These are phyloP conservation scores for Xanthoconium separans DNA, from an alignment of 1,284 basidiomycete genomes.

Conservation along the genomic window DNA sequence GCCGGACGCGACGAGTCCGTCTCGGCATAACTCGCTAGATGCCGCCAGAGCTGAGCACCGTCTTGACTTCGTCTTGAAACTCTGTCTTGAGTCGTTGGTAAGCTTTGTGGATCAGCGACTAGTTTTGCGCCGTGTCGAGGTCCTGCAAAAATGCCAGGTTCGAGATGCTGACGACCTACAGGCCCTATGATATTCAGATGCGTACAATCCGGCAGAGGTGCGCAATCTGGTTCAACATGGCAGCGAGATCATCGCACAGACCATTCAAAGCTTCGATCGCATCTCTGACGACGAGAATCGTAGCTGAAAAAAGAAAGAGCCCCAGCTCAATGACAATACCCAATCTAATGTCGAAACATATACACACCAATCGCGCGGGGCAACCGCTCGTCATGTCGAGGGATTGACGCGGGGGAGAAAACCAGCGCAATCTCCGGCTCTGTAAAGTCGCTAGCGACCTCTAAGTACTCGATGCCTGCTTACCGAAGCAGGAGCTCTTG, in stretches of 20 bases:
- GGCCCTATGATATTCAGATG: not conserved
- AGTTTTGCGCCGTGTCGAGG: conserved; percentile 66
- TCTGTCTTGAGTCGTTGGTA: conserved; percentile 48
- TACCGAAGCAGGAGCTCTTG: too few species aligned
- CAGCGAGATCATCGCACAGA: conserved; percentile 57
- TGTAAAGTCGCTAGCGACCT: too few species aligned
- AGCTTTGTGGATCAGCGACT: conserved; percentile 59
- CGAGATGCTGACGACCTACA: conserved; percentile 55
- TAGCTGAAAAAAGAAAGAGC: conserved; percentile 43
- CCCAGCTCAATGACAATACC: too few species aligned
- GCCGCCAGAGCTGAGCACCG: conserved; percentile 77
- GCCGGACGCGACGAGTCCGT: conserved; percentile 37
- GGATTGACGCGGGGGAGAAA: too few species aligned
- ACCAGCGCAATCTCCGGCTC: too few species aligned
- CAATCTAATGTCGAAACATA: too few species aligned
- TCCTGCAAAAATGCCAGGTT: conserved; percentile 58
- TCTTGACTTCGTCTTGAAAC: conserved; percentile 49
- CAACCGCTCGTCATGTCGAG: conserved; percentile 40
- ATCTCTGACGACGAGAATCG: conserved; percentile 35
- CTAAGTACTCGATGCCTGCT: too few species aligned
- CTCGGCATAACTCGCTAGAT: conserved; percentile 65
- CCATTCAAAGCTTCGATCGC: conserved; percentile 50
- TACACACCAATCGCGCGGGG: conserved; percentile 28
- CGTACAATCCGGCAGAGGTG: conserved; percentile 67
- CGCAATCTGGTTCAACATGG: conserved; percentile 63